Percentiles rank a stretch among this genome's conserved stretches.
Evolutionary conservation across 495 filamentous ascomycete genomes (phyloP).

Genomic region (Polyplosphaeria fusca): DNA sequence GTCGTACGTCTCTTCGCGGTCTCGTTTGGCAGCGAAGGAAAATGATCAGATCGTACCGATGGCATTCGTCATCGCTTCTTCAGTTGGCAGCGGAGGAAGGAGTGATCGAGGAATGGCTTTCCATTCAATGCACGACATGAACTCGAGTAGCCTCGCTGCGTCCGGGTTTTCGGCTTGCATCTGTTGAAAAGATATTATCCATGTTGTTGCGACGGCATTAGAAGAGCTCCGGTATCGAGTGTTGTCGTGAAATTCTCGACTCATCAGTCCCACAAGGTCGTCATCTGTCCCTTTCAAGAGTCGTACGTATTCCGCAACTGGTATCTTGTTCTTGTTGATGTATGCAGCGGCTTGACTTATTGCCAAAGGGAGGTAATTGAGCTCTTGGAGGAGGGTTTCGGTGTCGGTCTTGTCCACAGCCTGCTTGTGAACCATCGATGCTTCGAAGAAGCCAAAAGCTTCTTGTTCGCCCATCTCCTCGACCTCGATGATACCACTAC

Average conservation of each 20-base stretch:
- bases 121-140: conserved; percentile 37
- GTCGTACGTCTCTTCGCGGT: conserved; percentile 22
- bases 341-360: too few species aligned
- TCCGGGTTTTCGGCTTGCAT: conserved; percentile 13
- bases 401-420: conserved; percentile 12
- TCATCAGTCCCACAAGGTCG: conserved; percentile 31
- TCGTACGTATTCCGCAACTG: conserved; percentile 29
- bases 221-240: conserved; percentile 21
- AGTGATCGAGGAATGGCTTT: conserved; percentile 39
- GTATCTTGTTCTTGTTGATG: conserved; percentile 30
- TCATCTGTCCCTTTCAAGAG: conserved; percentile 31
- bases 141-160: conserved; percentile 32
- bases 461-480: conserved; percentile 28
- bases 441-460: conserved; percentile 21
- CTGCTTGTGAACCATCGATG: conserved; percentile 20
- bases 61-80: conserved; percentile 26
- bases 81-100: conserved; percentile 25
- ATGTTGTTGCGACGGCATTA: conserved; percentile 35
- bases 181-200: conserved; percentile 31
- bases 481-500: conserved; percentile 27
- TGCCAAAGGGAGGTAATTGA: conserved; percentile 35
- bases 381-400: conserved; percentile 21
- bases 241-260: conserved; percentile 32
- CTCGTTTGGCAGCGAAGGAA: conserved; percentile 29
- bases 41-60: conserved; percentile 34